Percentiles rank a stretch among this genome's conserved stretches.
These are phyloP conservation scores for Melanogaster broomeanus DNA, from an alignment of 768 basidiomycete genomes.

Conservation along the genomic window DNA sequence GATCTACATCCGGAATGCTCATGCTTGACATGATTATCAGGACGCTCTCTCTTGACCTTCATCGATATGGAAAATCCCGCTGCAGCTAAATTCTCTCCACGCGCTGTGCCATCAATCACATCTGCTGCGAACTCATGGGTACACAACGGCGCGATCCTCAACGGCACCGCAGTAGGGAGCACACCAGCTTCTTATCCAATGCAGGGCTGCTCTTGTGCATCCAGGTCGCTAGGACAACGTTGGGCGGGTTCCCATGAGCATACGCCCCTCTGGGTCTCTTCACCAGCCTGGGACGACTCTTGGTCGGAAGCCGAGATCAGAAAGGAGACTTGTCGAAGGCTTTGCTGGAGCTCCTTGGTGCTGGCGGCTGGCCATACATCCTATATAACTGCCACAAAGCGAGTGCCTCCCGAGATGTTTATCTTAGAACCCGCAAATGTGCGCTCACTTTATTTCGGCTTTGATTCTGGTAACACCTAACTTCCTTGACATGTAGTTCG, in stretches of 20 bases:
- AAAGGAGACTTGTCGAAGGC: slow-evolving; percentile 69
- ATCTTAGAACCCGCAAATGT: slow-evolving; percentile 69
- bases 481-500: slow-evolving; percentile 45
- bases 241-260: slow-evolving; percentile 54
- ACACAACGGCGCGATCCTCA: background rate
- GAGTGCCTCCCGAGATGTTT: slow-evolving; percentile 49
- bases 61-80: slow-evolving; percentile 61
- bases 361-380: slow-evolving; percentile 65
- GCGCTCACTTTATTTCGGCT: slow-evolving; percentile 19
- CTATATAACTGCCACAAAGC: slow-evolving; percentile 50
- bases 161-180: background rate
- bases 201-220: slow-evolving; percentile 47
- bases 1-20: slow-evolving; percentile 56
- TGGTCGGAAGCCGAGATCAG: slow-evolving; percentile 66
- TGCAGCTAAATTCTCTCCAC: slow-evolving; percentile 48
- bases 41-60: slow-evolving; percentile 53
- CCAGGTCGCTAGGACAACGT: slow-evolving; percentile 50
- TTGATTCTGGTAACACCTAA: slow-evolving; percentile 2
- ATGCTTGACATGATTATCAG: slow-evolving; percentile 72
- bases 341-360: slow-evolving; percentile 73
- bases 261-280: slow-evolving; percentile 62
- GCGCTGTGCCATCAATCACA: slow-evolving; percentile 49
- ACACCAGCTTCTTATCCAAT: slow-evolving; percentile 9
- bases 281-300: slow-evolving; percentile 61
- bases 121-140: slow-evolving; percentile 12